phyloP scores from a whole-genome alignment of 441 rosid genomes.

The Manihot esculenta region DNA sequence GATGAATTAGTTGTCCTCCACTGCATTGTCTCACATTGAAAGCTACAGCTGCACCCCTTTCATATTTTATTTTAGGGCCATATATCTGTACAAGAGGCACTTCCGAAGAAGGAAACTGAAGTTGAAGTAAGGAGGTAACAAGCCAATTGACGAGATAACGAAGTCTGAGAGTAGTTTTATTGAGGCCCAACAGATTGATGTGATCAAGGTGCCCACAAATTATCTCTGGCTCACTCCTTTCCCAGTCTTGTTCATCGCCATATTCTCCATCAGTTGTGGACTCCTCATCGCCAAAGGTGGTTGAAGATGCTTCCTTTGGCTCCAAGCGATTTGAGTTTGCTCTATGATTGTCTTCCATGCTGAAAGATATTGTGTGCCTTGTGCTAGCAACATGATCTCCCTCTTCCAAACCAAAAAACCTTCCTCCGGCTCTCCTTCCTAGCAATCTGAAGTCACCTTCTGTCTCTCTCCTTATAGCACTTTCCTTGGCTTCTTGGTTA shows the following conservation, averaged over 20 bases:
- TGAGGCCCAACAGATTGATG: constrained; percentile 77
- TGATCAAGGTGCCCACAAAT: constrained; percentile 74
- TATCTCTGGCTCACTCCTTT: constrained; percentile 74
- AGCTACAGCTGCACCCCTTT: constrained; percentile 91
- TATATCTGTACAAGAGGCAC: constrained; percentile 74
- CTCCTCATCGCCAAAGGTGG: constrained; percentile 42
- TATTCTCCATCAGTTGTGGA: constrained; percentile 66
- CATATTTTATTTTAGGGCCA: constrained; percentile 92
- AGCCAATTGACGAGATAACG: constrained; percentile 87
- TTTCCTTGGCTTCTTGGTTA: constrained; percentile 52
- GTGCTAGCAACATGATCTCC: constrained; percentile 49
- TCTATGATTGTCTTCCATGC: constrained; percentile 51
- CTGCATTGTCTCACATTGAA: constrained; percentile 66
- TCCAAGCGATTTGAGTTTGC: constrained; percentile 43
- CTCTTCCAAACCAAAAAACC: constrained; percentile 56
- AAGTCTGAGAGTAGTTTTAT: constrained; percentile 69
- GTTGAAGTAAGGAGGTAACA: constrained; percentile 78
- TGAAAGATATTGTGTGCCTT: constrained; percentile 68
- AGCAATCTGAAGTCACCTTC: constrained; percentile 84
- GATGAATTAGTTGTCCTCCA: constrained; percentile 52
- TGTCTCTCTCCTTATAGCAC: constrained; percentile 90
- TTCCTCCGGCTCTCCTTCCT: constrained; percentile 74
- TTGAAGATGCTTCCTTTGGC: constrained; percentile 57
- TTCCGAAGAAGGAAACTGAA: constrained; percentile 51
- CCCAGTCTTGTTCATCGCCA: constrained; percentile 68